phyloP scores from a whole-genome alignment of 139 green algal genomes.

The Chlorella sorokiniana region DNA sequence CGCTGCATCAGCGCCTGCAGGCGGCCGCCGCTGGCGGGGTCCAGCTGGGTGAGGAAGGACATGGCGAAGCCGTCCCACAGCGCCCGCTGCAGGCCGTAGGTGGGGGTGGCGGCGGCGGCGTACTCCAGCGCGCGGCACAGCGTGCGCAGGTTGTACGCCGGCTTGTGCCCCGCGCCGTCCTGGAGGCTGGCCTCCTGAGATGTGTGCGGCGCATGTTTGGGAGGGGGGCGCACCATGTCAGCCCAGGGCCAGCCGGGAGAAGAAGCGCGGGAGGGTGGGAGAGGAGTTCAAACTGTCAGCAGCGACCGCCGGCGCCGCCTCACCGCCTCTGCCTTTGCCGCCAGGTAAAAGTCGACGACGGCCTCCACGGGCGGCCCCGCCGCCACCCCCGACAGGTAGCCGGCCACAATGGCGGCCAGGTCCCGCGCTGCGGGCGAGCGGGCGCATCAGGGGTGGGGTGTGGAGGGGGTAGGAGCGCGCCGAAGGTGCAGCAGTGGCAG shows the following conservation, averaged over 20 bases:
- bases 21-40: constrained; percentile 38
- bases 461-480: neutral
- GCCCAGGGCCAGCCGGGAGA: neutral
- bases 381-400: constrained; percentile 69
- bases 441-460: neutral
- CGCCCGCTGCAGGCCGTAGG: constrained; percentile 88
- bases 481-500: no score
- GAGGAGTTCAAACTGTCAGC: no score
- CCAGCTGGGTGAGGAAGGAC: constrained; percentile 92
- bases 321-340: constrained; percentile 77
- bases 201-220: neutral
- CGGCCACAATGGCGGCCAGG: constrained; percentile 75
- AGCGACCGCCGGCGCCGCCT: neutral
- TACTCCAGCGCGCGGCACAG: constrained; percentile 94
- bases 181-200: constrained; percentile 67
- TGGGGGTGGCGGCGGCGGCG: constrained; percentile 56
- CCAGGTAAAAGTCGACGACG: constrained; percentile 94
- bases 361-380: constrained; percentile 67
- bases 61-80: constrained; percentile 95
- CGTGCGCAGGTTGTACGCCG: constrained; percentile 93
- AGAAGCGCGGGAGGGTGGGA: neutral
- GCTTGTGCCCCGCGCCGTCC: constrained; percentile 87
- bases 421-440: constrained; percentile 58
- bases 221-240: neutral
- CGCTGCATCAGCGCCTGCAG: constrained; percentile 77